Evolutionary conservation across 208 protist genomes (phyloP).

Genomic region (Acanthamoeba quina): DNA sequence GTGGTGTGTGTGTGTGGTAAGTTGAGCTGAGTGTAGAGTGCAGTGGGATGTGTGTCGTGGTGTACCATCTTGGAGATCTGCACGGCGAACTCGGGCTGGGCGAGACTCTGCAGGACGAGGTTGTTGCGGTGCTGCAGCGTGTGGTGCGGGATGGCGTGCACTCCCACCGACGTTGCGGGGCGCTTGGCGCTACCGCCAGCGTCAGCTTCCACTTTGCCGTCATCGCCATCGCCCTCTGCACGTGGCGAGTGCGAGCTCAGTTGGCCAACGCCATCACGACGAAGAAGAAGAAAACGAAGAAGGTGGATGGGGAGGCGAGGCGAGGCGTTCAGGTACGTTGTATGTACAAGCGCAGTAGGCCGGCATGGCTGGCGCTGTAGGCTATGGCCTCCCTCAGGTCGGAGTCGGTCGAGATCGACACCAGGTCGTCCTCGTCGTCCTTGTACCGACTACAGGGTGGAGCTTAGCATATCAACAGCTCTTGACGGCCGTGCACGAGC

Average conservation of each 20-base stretch:
- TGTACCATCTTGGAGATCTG: conserved; percentile 44
- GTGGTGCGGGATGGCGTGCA: conserved; percentile 15
- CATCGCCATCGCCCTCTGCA: background rate
- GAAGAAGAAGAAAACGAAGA: too few relatives aligned
- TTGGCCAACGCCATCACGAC: too few relatives aligned
- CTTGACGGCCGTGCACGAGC: background rate
- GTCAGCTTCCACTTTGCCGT: background rate
- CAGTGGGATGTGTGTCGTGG: background rate
- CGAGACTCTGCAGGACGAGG: conserved; percentile 35
- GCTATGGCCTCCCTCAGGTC: conserved; percentile 40
- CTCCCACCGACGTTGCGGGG: background rate
- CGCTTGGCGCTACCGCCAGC: background rate
- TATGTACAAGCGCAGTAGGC: conserved; percentile 46
- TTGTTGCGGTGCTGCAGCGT: conserved; percentile 58
- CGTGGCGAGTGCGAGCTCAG: background rate
- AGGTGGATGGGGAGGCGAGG: too few relatives aligned
- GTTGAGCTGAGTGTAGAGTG: background rate
- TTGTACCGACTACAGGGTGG: background rate
- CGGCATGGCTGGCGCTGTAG: background rate
- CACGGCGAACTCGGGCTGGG: conserved; percentile 49
- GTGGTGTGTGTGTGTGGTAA: background rate
- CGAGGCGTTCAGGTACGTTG: background rate
- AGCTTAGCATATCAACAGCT: background rate
- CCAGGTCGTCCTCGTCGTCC: background rate
- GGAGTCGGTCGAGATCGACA: conserved; percentile 38